Conservation (phyloP, 108 stramenopile species). For the Aurantiochytrium sp. region DNA sequence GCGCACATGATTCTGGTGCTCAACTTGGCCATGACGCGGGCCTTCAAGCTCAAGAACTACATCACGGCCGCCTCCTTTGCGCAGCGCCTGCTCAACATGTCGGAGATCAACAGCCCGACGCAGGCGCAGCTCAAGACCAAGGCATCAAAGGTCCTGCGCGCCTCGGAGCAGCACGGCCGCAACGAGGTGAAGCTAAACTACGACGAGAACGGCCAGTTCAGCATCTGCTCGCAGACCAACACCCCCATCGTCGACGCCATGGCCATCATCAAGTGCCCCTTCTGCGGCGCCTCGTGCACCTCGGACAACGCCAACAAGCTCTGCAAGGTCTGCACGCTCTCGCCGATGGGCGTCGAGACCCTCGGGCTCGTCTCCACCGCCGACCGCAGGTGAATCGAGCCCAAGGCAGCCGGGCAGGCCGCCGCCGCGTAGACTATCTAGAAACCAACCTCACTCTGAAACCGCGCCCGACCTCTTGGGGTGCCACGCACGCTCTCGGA, state of each 20-base stretch:
- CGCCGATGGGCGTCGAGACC: conserved; percentile 81
- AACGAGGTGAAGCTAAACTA: conserved; percentile 93
- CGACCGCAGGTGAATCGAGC: background rate
- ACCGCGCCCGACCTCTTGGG: no score
- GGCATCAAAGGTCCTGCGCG: conserved; percentile 90
- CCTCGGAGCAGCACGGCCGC: conserved; percentile 92
- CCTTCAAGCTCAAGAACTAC: conserved; percentile 96
- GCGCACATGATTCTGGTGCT: conserved; percentile 89
- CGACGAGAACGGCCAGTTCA: conserved; percentile 83
- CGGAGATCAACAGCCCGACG: conserved; percentile 84
- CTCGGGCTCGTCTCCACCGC: conserved; percentile 76
- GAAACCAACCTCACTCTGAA: no score
- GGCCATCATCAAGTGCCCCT: conserved; percentile 70
- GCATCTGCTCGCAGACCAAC: conserved; percentile 78
- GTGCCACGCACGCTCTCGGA: no score
- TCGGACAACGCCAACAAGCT: conserved; percentile 65
- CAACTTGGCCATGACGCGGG: conserved; percentile 93
- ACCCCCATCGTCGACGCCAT: conserved; percentile 80
- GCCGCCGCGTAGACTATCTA: no score
- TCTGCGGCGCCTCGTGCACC: conserved; percentile 74
- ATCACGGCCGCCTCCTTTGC: conserved; percentile 95
- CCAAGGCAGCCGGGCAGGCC: no score
- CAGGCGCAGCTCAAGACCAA: conserved; percentile 86
- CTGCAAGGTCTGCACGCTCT: conserved; percentile 80
- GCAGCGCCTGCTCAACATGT: conserved; percentile 86